These are phyloP conservation scores for Leavenworthia alabamica DNA, from an alignment of 345 rosid species.

Conservation along the genomic window DNA sequence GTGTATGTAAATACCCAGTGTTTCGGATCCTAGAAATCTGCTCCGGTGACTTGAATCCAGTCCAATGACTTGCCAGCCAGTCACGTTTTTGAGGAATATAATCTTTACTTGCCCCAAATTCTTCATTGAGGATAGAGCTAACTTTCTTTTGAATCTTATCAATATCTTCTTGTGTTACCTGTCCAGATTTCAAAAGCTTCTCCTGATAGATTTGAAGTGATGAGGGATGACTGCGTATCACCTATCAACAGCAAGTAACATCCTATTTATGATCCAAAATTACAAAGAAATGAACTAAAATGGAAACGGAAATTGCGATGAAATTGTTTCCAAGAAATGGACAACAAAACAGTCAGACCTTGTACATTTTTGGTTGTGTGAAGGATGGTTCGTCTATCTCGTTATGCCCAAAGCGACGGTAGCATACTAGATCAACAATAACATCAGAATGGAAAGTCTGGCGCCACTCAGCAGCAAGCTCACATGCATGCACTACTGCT, in stretches of 20 bases:
- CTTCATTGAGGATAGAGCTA: slow-evolving; percentile 55
- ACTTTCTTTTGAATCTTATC: slow-evolving; percentile 57
- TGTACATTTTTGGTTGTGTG: slow-evolving; percentile 77
- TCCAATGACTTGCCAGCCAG: slow-evolving; percentile 76
- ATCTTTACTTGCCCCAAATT: slow-evolving; percentile 58
- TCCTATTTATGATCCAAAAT: background rate
- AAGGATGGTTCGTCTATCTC: slow-evolving; percentile 84
- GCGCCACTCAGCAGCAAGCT: slow-evolving; percentile 89
- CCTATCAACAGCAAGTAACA: slow-evolving; percentile 31
- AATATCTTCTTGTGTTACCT: slow-evolving; percentile 53
- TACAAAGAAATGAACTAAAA: background rate
- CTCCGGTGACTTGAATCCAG: slow-evolving; percentile 75
- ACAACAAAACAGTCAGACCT: slow-evolving; percentile 37
- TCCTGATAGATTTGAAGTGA: slow-evolving; percentile 52
- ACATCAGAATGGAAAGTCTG: slow-evolving; percentile 81
- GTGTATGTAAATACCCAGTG: slow-evolving; percentile 76
- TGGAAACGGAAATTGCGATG: background rate
- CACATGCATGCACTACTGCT: slow-evolving; percentile 70
- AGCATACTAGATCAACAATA: slow-evolving; percentile 74
- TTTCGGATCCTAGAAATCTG: slow-evolving; percentile 64
- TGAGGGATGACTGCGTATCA: slow-evolving; percentile 60
- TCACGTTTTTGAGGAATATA: slow-evolving; percentile 60
- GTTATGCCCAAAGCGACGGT: slow-evolving; percentile 75
- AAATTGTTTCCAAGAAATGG: background rate
- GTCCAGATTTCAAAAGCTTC: slow-evolving; percentile 56